Evolutionary conservation across 805 yeast species (phyloP).

Genomic region (Wickerhamomyces canadensis): DNA sequence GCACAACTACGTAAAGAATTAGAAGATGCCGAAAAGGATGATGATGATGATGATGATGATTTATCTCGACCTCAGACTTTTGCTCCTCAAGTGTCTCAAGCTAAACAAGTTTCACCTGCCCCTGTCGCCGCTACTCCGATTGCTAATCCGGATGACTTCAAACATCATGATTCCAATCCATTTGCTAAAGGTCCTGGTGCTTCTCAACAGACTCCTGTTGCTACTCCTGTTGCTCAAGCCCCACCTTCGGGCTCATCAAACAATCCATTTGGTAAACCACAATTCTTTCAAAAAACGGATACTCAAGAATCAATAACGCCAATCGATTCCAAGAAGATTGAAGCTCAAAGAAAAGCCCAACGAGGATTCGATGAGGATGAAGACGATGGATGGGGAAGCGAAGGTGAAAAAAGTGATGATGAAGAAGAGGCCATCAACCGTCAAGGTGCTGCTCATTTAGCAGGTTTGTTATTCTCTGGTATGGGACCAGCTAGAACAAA

Average conservation of each 20-base stretch:
- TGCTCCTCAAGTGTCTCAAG: constrained; percentile 14
- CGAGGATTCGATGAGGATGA: constrained; percentile 37
- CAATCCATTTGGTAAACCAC: constrained; percentile 58
- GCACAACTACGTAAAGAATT: constrained; percentile 55
- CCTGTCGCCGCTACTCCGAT: constrained; percentile 1
- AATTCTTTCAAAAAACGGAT: constrained; percentile 16
- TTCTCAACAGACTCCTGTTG: neutral
- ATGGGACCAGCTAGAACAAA: constrained; percentile 21
- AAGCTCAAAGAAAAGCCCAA: constrained; percentile 69
- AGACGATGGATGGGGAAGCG: constrained; percentile 31
- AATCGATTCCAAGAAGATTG: constrained; percentile 54
- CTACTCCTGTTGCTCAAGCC: constrained; percentile 9
- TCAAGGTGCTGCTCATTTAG: constrained; percentile 25
- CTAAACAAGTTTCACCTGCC: constrained; percentile 14
- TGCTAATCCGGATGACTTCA: constrained; percentile 1
- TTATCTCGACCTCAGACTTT: constrained; percentile 13
- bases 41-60: constrained; percentile 26
- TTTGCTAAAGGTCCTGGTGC: constrained; percentile 13
- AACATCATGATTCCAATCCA: constrained; percentile 24
- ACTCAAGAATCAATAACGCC: constrained; percentile 18
- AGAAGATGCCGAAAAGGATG: constrained; percentile 44
- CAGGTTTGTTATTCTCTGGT: constrained; percentile 23
- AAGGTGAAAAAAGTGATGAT: constrained; percentile 27
- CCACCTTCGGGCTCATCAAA: constrained; percentile 24
- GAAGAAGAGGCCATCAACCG: constrained; percentile 30